Conservation (phyloP, 331 rosid species). For the Arachis monticola region DNA sequence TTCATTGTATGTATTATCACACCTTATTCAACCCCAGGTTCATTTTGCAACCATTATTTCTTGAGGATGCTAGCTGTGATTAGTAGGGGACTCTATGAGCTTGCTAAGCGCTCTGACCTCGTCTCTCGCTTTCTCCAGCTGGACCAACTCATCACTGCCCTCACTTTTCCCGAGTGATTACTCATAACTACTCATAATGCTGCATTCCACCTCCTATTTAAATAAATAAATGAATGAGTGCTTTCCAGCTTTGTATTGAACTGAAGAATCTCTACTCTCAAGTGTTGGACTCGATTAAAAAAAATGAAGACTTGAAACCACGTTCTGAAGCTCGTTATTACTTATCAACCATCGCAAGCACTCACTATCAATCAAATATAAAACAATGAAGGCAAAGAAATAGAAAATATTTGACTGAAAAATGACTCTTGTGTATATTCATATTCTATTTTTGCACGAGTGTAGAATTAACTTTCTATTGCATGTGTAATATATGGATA, state of each 20-base stretch:
- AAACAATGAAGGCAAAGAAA: neutral
- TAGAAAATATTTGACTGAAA: neutral
- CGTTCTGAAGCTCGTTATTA: too few species aligned
- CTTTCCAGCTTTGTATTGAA: neutral
- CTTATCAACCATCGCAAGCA: too few species aligned
- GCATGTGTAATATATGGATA: slow-evolving; percentile 30
- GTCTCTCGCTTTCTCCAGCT: slow-evolving; percentile 52
- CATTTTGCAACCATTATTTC: slow-evolving; percentile 93
- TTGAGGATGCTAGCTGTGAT: slow-evolving; percentile 81
- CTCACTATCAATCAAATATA: too few species aligned
- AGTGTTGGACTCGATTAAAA: too few species aligned
- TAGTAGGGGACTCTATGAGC: slow-evolving; percentile 77
- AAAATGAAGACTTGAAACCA: too few species aligned
- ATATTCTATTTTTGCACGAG: slow-evolving; percentile 2
- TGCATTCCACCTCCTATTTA: too few species aligned
- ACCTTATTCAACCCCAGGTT: slow-evolving; percentile 54
- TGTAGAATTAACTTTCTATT: slow-evolving; percentile 27
- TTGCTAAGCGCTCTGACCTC: slow-evolving; percentile 72
- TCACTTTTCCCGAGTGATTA: slow-evolving; percentile 52
- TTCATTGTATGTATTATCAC: slow-evolving; percentile 1
- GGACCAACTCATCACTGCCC: slow-evolving; percentile 58
- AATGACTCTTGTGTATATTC: neutral
- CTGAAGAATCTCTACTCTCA: neutral
- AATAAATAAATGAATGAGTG: neutral
- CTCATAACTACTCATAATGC: too few species aligned